Base-by-base conservation (phyloP, 495 filamentous ascomycete genomes). In the Aspergillus sclerotiicarbonarius region DNA sequence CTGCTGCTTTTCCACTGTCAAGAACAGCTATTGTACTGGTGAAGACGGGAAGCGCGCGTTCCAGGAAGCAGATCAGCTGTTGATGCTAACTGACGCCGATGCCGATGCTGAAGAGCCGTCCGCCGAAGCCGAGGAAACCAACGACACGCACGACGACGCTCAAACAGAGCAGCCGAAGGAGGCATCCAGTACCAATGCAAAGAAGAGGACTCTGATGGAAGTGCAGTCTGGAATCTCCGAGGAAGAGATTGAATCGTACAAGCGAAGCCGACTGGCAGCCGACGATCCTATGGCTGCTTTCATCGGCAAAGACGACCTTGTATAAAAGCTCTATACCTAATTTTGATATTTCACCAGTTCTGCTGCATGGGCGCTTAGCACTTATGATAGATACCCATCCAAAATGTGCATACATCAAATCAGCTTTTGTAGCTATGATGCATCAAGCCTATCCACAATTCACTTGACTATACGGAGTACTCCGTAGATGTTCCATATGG, bases 21-120 rank as follows among this genome's bases (percentile, higher is more conserved):
- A 95, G 76, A 97, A 98, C 67, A 95, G 90, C 68, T 98, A 97
- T 64, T 98, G 94, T 73, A 97, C 95, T 1, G 95, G 94, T 16
- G 90, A 91, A 51, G 86, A 87, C 56, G 92, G 92, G 15, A 91
- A 83, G 68, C 72, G 71, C 51, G 90, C 90, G 1, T 89, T 87
- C 67, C 84, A 90, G 50, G 82, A 86, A 60, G 79, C 85, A 0
- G 82, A 88, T 51, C 79, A 78, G 31, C 76, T 87, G 67, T 67
- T 82, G 37, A 80, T 77, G 54, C 61, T 77, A 16, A 39, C 58
- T n/a, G 67, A 65, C 16, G 52, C 29, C 19, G 84, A 80, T 4
- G 72, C 67, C 6, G 73, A 75, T 37, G 45, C 58, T 1, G 62
- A 59, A 13, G 55, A 61, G n/a, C 56, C 53, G 21, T 43, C 45